phyloP scores from a whole-genome alignment of 495 filamentous ascomycete genomes.

The Lasiosphaeria miniovina region DNA sequence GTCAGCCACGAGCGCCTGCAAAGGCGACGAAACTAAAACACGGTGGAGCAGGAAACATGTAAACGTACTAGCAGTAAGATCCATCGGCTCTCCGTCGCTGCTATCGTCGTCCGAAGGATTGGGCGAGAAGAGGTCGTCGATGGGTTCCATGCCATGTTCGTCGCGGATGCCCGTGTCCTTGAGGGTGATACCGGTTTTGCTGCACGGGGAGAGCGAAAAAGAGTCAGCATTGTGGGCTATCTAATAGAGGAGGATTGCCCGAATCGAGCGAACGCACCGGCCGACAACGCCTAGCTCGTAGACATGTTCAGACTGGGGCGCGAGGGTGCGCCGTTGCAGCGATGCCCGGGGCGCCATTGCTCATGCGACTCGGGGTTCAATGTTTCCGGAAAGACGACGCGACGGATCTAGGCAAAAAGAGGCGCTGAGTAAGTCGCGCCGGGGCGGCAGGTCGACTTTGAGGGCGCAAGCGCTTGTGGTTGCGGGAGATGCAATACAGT shows the following conservation, averaged over 20 bases:
- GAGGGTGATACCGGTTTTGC: conserved; percentile 79
- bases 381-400: not conserved
- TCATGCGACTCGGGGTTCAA: not conserved
- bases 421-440: no score
- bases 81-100: conserved; percentile 39
- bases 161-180: conserved; percentile 78
- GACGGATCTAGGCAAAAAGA: no score
- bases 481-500: no score
- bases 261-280: conserved; percentile 35
- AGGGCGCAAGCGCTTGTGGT: no score
- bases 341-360: conserved; percentile 34
- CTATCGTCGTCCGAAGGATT: conserved; percentile 24
- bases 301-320: conserved; percentile 41
- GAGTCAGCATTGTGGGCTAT: conserved; percentile 8
- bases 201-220: conserved; percentile 14
- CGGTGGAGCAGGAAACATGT: no score
- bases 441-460: no score
- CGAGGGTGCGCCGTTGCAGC: conserved; percentile 34
- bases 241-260: not conserved
- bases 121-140: conserved; percentile 85
- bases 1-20: conserved; percentile 1
- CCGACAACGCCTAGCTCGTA: conserved; percentile 50
- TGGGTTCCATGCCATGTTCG: conserved; percentile 85
- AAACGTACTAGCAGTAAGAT: conserved; percentile 38
- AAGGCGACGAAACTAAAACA: not conserved